Conservation (phyloP, 345 rosid genomes). For the Reutealis trisperma region DNA sequence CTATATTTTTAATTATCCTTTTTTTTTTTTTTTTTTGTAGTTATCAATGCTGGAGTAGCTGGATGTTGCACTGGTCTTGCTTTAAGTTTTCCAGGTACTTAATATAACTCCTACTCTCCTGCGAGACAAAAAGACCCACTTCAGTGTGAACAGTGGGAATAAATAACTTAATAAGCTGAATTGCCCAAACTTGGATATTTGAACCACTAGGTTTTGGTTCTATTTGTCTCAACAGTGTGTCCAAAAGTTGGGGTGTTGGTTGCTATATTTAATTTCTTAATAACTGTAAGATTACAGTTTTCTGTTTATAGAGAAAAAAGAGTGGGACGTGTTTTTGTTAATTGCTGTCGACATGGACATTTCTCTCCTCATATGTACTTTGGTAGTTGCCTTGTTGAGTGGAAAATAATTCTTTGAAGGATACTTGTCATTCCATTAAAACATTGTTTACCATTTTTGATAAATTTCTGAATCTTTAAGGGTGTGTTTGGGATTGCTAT, state of each 20-base stretch:
- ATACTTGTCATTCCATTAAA: background rate
- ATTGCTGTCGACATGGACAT: background rate
- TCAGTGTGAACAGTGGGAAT: background rate
- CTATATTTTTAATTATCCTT: background rate
- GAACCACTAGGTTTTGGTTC: background rate
- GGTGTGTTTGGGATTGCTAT: too few relatives aligned
- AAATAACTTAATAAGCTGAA: background rate
- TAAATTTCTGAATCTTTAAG: background rate
- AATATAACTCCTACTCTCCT: background rate
- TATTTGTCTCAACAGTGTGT: background rate
- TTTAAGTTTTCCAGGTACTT: constrained; percentile 75
- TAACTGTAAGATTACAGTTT: background rate
- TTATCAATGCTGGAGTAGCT: constrained; percentile 83
- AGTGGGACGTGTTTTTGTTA: background rate
- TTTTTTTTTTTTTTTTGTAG: constrained; percentile 43
- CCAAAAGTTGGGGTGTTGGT: too few relatives aligned
- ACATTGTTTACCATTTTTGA: background rate
- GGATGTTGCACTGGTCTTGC: constrained; percentile 93
- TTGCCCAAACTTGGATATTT: background rate
- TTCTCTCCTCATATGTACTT: too few relatives aligned
- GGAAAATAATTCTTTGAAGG: background rate
- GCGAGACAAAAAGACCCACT: background rate
- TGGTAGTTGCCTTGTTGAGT: too few relatives aligned
- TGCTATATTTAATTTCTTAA: background rate
- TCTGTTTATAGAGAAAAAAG: background rate